Conservation (phyloP, 345 rosid species). For the Citrus glauca region DNA sequence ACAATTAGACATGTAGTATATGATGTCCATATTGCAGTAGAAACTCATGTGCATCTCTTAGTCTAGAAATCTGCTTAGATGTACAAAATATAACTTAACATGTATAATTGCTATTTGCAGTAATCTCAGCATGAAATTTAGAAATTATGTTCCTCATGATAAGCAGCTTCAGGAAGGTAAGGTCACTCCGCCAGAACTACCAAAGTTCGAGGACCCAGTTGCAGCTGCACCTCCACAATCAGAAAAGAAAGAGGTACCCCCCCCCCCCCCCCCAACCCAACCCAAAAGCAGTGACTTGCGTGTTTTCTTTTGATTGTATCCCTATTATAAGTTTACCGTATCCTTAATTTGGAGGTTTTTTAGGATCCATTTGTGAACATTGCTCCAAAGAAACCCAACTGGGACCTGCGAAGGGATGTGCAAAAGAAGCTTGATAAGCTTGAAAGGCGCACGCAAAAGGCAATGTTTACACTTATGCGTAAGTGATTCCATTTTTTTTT, state of each 20-base stretch:
- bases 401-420: slow-evolving; percentile 92
- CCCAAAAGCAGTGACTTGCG: not conserved
- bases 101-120: slow-evolving; percentile 31
- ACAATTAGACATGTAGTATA: too few species aligned
- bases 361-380: slow-evolving; percentile 94
- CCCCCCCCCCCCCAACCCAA: too few species aligned
- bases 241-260: slow-evolving; percentile 63
- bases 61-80: not conserved
- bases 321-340: not conserved
- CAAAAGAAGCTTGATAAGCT: slow-evolving; percentile 97
- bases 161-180: slow-evolving; percentile 87
- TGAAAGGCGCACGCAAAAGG: slow-evolving; percentile 83
- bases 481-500: slow-evolving; percentile 21
- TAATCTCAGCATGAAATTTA: slow-evolving; percentile 70
- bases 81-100: not conserved
- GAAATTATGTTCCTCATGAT: slow-evolving; percentile 94
- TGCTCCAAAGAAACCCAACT: slow-evolving; percentile 97
- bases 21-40: not conserved
- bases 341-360: not conserved
- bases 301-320: not conserved
- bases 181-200: slow-evolving; percentile 79
- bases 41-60: not conserved
- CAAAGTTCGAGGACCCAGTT: slow-evolving; percentile 85
- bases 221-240: slow-evolving; percentile 51
- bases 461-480: slow-evolving; percentile 77